Conservation (phyloP, 2,329 filamentous ascomycete genomes). For the Neobulgaria alba region DNA sequence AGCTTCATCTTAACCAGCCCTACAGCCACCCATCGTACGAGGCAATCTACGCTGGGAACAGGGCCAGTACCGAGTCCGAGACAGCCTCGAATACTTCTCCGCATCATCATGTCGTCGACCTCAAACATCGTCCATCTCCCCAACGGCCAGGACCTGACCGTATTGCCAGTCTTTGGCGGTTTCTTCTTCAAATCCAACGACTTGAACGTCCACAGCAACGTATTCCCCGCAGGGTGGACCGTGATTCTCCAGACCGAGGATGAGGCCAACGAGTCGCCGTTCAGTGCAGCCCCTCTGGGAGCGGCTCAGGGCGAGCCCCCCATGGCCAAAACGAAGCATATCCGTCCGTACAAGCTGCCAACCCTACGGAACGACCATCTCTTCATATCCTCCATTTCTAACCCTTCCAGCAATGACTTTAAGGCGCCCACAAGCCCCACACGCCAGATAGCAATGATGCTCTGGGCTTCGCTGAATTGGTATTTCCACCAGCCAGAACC, state of each 20-base stretch:
- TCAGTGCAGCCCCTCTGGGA: constrained; percentile 19
- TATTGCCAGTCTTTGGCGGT: constrained; percentile 84
- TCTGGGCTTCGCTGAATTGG: constrained; percentile 93
- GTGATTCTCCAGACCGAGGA: constrained; percentile 69
- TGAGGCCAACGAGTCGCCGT: constrained; percentile 24
- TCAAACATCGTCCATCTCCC: constrained; percentile 57
- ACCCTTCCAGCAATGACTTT: constrained; percentile 71
- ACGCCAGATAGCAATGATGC: constrained; percentile 89
- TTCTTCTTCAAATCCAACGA: constrained; percentile 82
- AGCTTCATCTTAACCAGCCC: too few species aligned
- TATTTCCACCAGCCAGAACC: constrained; percentile 89
- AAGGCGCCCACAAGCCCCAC: constrained; percentile 74
- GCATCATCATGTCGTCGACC: constrained; percentile 18
- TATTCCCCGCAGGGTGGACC: constrained; percentile 83
- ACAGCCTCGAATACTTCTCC: too few species aligned
- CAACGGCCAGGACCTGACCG: constrained; percentile 76
- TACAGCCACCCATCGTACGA: too few species aligned
- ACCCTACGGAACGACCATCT: constrained; percentile 73
- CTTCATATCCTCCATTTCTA: constrained; percentile 87
- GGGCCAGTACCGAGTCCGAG: too few species aligned
- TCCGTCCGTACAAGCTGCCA: constrained; percentile 62
- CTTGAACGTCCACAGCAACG: constrained; percentile 55
- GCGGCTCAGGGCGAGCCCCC: constrained; percentile 25
- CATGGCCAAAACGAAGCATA: constrained; percentile 31
- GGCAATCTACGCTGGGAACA: too few species aligned